A percentile compares a stretch with the other conserved stretches of the same genome.
Conservation (phyloP, 1,139 yeast genomes). For the Geotrichum klebahnii region DNA sequence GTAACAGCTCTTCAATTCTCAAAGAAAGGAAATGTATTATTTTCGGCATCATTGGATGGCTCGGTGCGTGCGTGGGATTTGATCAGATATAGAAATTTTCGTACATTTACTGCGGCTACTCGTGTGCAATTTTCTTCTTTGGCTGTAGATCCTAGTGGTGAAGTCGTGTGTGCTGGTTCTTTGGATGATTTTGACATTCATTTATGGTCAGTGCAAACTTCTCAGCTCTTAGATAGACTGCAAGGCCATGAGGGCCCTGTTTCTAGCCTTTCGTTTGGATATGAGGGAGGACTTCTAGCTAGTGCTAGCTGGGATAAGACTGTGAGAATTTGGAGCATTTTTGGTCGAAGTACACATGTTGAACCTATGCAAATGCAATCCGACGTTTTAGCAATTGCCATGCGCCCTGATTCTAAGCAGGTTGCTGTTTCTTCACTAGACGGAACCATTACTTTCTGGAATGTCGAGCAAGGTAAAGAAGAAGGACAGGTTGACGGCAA, state of each 20-base stretch:
- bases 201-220: slow-evolving; percentile 96
- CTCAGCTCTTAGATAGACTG: slow-evolving; percentile 79
- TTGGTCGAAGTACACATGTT: slow-evolving; percentile 69
- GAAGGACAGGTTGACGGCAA: slow-evolving; percentile 80
- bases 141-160: slow-evolving; percentile 97
- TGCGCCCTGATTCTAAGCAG: slow-evolving; percentile 90
- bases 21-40: slow-evolving; percentile 79
- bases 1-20: slow-evolving; percentile 88
- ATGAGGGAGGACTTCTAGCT: slow-evolving; percentile 69
- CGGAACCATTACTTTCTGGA: slow-evolving; percentile 82
- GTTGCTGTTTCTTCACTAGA: slow-evolving; percentile 84
- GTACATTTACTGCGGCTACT: slow-evolving; percentile 88
- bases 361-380: slow-evolving; percentile 85
- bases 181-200: slow-evolving; percentile 84
- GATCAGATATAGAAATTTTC: slow-evolving; percentile 84
- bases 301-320: slow-evolving; percentile 97
- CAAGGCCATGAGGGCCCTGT: slow-evolving; percentile 97
- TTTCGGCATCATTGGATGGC: slow-evolving; percentile 90
- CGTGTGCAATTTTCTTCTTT: slow-evolving; percentile 81
- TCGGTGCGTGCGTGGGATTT: slow-evolving; percentile 97
- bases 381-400: slow-evolving; percentile 78
- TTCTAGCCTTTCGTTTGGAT: slow-evolving; percentile 80
- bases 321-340: slow-evolving; percentile 86
- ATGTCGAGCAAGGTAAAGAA: slow-evolving; percentile 77
- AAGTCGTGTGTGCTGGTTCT: slow-evolving; percentile 93